These are phyloP conservation scores for Daldinia grandis DNA, from an alignment of 495 filamentous ascomycete species.

Conservation along the genomic window DNA sequence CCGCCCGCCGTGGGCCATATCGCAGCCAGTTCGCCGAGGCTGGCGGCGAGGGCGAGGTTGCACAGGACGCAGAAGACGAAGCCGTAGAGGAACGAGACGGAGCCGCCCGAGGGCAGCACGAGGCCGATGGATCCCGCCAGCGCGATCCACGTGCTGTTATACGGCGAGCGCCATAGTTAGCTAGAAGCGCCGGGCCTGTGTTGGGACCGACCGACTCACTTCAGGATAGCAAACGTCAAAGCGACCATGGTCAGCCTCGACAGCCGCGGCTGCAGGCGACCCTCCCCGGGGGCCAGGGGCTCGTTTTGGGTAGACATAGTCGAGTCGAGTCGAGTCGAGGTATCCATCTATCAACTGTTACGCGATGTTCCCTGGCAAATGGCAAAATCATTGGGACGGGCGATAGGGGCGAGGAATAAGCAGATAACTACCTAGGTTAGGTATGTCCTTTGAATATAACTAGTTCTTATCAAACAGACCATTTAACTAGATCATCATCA, in stretches of 20 bases:
- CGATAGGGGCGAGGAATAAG: not conserved
- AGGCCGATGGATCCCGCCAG: slow-evolving; percentile 49
- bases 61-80: slow-evolving; percentile 52
- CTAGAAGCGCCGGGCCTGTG: too few species aligned
- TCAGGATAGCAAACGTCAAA: slow-evolving; percentile 49
- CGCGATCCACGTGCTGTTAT: slow-evolving; percentile 48
- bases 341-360: not conserved
- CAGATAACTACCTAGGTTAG: too few species aligned
- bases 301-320: slow-evolving; percentile 20
- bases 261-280: slow-evolving; percentile 42
- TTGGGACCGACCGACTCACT: slow-evolving; percentile 45
- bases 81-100: slow-evolving; percentile 47
- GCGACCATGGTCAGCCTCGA: slow-evolving; percentile 47
- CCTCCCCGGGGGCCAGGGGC: slow-evolving; percentile 33
- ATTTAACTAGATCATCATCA: too few species aligned
- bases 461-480: too few species aligned
- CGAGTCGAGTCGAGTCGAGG: not conserved
- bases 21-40: slow-evolving; percentile 59
- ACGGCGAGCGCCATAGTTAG: not conserved
- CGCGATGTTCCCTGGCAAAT: slow-evolving; percentile 12
- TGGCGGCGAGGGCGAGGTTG: slow-evolving; percentile 54
- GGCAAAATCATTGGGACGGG: not conserved
- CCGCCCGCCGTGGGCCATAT: slow-evolving; percentile 63
- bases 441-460: too few species aligned
- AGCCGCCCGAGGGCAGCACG: slow-evolving; percentile 46